These are phyloP conservation scores for Pleurotus giganteus DNA, from an alignment of 768 basidiomycete genomes.

Conservation along the genomic window DNA sequence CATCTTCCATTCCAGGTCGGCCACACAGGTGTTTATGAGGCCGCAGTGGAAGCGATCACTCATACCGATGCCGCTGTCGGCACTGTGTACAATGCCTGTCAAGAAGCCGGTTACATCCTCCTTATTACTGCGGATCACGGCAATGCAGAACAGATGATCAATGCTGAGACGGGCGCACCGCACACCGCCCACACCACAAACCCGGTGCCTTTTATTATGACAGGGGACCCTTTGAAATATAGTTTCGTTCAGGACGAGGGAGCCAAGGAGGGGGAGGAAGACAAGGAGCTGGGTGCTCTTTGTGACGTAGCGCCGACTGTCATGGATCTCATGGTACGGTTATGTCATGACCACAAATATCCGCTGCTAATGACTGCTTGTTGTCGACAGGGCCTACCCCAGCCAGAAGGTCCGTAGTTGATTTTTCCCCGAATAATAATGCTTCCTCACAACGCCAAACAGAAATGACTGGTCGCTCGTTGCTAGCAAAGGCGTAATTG, in stretches of 20 bases:
- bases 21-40: slow-evolving; percentile 90
- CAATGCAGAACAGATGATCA: slow-evolving; percentile 93
- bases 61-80: slow-evolving; percentile 91
- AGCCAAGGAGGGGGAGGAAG: slow-evolving; percentile 44
- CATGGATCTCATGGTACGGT: slow-evolving; percentile 62
- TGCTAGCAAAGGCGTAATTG: slow-evolving; percentile 36
- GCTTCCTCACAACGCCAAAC: slow-evolving; percentile 6
- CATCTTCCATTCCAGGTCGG: slow-evolving; percentile 55
- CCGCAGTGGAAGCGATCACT: slow-evolving; percentile 83
- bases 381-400: slow-evolving; percentile 48
- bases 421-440: slow-evolving; percentile 9
- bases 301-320: slow-evolving; percentile 92
- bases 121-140: slow-evolving; percentile 93
- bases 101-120: slow-evolving; percentile 83
- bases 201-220: slow-evolving; percentile 88
- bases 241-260: slow-evolving; percentile 50
- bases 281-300: slow-evolving; percentile 70
- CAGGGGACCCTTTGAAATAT: slow-evolving; percentile 57
- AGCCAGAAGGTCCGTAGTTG: slow-evolving; percentile 60
- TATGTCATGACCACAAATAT: background rate
- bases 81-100: slow-evolving; percentile 81
- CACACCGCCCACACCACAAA: slow-evolving; percentile 94
- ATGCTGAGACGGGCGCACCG: slow-evolving; percentile 78
- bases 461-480: slow-evolving; percentile 63
- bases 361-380: background rate